A percentile compares a stretch with the other conserved stretches of the same genome.
Evolutionary conservation across 1,284 basidiomycete genomes (phyloP).

Genomic region (Leccinum cinnamomeum): DNA sequence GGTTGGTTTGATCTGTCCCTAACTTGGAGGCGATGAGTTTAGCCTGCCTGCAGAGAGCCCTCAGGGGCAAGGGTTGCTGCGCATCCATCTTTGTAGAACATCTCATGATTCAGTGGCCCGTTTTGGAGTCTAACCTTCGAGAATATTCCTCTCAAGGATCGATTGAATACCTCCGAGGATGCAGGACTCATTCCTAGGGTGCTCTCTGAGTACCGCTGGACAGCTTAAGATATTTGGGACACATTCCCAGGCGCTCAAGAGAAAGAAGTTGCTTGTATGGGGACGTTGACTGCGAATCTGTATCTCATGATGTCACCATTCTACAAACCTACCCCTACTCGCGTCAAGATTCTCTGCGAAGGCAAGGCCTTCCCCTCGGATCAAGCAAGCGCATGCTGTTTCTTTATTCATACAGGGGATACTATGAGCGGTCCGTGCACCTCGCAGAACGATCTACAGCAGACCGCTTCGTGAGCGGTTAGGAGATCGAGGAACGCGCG

Average conservation of each 20-base stretch:
- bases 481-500: not conserved
- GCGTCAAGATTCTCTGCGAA: slow-evolving; percentile 97
- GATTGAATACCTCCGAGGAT: not conserved
- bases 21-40: not conserved
- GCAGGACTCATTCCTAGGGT: not conserved
- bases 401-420: slow-evolving; percentile 6
- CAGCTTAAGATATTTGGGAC: not conserved
- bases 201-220: not conserved
- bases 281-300: slow-evolving; percentile 91
- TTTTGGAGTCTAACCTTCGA: not conserved
- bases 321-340: slow-evolving; percentile 81
- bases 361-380: slow-evolving; percentile 94
- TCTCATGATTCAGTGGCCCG: not conserved
- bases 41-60: not conserved
- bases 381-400: slow-evolving; percentile 55
- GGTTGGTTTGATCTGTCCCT: not conserved
- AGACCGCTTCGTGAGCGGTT: not conserved
- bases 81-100: not conserved
- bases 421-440: not conserved
- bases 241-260: slow-evolving; percentile 70
- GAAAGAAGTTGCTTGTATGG: slow-evolving; percentile 92
- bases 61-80: not conserved
- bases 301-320: slow-evolving; percentile 94
- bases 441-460: slow-evolving; percentile 3
- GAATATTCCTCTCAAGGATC: not conserved